phyloP scores from a whole-genome alignment of 2,329 filamentous ascomycete genomes.

The Calonectria crousiana region DNA sequence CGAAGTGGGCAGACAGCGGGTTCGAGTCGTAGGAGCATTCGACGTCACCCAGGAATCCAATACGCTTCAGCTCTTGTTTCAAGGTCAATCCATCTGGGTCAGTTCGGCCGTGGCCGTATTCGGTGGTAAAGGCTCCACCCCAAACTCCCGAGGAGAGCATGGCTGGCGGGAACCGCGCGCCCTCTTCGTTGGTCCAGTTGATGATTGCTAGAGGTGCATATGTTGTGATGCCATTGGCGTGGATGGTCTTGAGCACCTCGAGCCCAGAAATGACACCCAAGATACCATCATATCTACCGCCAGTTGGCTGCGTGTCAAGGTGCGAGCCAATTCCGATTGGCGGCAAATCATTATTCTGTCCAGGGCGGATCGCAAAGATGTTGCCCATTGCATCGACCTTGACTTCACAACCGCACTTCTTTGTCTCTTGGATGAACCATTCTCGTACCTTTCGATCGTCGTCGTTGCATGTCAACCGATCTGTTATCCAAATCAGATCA shows the following conservation, averaged over 20 bases:
- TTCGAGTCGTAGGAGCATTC: background rate
- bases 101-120: slow-evolving; percentile 17
- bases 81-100: background rate
- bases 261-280: background rate
- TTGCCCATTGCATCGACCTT: background rate
- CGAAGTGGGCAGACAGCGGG: background rate
- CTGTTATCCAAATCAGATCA: background rate
- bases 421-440: background rate
- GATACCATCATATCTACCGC: background rate
- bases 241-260: background rate
- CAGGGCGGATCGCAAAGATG: background rate
- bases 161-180: slow-evolving; percentile 80
- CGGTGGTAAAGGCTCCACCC: slow-evolving; percentile 56
- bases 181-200: slow-evolving; percentile 60
- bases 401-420: background rate
- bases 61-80: background rate
- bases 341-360: background rate
- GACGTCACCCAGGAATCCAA: background rate
- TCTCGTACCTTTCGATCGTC: background rate
- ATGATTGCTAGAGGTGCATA: background rate
- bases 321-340: background rate
- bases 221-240: background rate
- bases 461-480: background rate
- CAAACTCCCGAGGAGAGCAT: slow-evolving; percentile 85
- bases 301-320: background rate